Evolutionary conservation across 495 filamentous ascomycete species (phyloP).

Genomic region (Stereocaulon alpinum): DNA sequence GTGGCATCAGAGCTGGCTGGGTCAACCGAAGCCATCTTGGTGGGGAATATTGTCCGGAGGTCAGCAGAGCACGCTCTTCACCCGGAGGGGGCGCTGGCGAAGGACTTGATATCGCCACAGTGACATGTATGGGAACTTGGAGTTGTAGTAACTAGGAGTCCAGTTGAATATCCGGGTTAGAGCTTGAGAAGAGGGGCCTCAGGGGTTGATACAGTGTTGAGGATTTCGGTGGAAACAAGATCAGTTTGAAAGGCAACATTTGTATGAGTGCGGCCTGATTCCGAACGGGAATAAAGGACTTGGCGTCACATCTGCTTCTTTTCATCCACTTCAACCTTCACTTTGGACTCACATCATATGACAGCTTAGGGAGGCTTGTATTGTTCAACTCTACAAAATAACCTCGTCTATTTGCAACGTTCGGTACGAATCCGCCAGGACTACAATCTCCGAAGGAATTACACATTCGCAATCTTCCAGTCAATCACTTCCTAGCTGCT

Average conservation of each 20-base stretch:
- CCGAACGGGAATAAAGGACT: neutral
- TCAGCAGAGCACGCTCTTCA: neutral
- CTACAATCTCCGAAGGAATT: neutral
- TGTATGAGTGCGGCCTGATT: neutral
- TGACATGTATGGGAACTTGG: neutral
- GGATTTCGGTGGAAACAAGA: neutral
- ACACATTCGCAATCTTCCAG: neutral
- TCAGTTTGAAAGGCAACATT: neutral
- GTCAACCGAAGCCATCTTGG: conserved; percentile 8
- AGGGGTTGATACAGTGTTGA: neutral
- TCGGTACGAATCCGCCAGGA: too few species aligned
- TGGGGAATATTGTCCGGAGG: neutral
- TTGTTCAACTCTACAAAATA: neutral
- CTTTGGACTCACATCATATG: neutral
- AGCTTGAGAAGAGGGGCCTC: too few species aligned
- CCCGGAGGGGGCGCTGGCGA: conserved; percentile 2
- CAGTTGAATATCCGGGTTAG: neutral
- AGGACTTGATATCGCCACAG: neutral
- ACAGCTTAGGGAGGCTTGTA: neutral
- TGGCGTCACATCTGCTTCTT: neutral
- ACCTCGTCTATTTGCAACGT: neutral
- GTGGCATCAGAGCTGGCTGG: conserved; percentile 24
- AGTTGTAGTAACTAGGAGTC: neutral
- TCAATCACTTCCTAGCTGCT: neutral
- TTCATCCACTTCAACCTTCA: neutral